A percentile compares a stretch with the other conserved stretches of the same genome.
Evolutionary conservation across 768 basidiomycete species (phyloP).

Genomic region (Postia placenta): DNA sequence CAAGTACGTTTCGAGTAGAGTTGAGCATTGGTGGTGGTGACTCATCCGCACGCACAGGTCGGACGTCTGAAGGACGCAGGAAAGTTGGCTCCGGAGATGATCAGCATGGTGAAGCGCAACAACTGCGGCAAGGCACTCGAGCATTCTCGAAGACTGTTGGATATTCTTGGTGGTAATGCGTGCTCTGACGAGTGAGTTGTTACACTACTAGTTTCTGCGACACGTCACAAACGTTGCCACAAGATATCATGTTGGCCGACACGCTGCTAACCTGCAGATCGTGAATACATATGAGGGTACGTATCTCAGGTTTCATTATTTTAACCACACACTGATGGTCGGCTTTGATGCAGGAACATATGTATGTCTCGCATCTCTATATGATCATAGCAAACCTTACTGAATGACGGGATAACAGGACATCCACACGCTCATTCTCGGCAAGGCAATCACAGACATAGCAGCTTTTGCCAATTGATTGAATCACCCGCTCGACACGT

Average conservation of each 20-base stretch:
- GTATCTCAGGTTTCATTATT: slow-evolving; percentile 3
- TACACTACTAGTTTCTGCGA: neutral
- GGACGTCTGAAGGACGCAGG: slow-evolving; percentile 84
- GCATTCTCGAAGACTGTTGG: slow-evolving; percentile 75
- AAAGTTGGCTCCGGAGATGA: slow-evolving; percentile 79
- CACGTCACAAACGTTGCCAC: neutral
- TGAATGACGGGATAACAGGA: slow-evolving; percentile 39
- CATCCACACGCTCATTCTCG: slow-evolving; percentile 87
- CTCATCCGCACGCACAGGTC: slow-evolving; percentile 19
- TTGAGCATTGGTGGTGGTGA: neutral
- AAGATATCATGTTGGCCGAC: slow-evolving; percentile 91
- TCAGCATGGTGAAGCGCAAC: slow-evolving; percentile 91
- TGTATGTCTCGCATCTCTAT: slow-evolving; percentile 29
- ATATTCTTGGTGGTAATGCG: slow-evolving; percentile 93
- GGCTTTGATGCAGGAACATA: slow-evolving; percentile 42
- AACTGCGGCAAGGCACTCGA: slow-evolving; percentile 92
- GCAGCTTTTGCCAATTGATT: slow-evolving; percentile 80
- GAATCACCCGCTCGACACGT: too few relatives aligned
- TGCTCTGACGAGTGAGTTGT: slow-evolving; percentile 79
- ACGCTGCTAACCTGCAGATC: slow-evolving; percentile 93
- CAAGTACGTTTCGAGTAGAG: slow-evolving; percentile 40
- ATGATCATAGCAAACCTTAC: neutral
- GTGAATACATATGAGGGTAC: slow-evolving; percentile 94
- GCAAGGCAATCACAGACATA: slow-evolving; percentile 87
- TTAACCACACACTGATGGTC: neutral